Conservation (phyloP, 495 filamentous ascomycete genomes). For the Hypomontagnella submonticulosa region DNA sequence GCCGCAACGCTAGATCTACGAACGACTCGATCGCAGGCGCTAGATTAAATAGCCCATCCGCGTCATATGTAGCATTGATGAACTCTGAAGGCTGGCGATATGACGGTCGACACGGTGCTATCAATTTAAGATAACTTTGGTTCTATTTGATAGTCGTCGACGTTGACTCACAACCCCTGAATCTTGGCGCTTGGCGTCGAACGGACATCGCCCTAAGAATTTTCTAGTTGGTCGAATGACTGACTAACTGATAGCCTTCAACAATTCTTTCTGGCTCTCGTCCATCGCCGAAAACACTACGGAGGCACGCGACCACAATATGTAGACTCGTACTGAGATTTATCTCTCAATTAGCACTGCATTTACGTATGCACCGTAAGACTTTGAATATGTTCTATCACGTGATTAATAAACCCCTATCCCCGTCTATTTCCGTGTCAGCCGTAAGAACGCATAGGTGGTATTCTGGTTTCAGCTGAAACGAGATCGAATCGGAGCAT, state of each 20-base stretch:
- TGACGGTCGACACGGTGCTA: constrained; percentile 15
- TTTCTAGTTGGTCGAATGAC: constrained; percentile 18
- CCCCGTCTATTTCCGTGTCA: too few species aligned
- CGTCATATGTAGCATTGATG: constrained; percentile 35
- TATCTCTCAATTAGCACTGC: too few species aligned
- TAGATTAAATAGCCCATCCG: constrained; percentile 8
- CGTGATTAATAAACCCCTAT: too few species aligned
- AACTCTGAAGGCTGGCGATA: constrained; percentile 12
- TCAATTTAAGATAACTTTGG: constrained; percentile 10
- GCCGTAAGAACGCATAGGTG: too few species aligned
- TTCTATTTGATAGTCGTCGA: neutral
- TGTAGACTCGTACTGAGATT: too few species aligned
- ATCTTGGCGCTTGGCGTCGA: constrained; percentile 11
- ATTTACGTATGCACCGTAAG: too few species aligned
- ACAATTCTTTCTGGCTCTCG: neutral
- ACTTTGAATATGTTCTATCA: too few species aligned
- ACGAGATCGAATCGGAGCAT: too few species aligned
- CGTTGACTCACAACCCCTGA: neutral
- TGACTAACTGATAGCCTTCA: too few species aligned
- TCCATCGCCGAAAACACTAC: too few species aligned
- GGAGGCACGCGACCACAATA: too few species aligned
- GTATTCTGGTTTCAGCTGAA: too few species aligned
- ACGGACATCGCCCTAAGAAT: constrained; percentile 7
- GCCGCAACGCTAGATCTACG: constrained; percentile 27
- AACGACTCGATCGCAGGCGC: constrained; percentile 16